Percentiles rank a stretch among this genome's conserved stretches.
Conservation (phyloP, 2,329 filamentous ascomycete species). For the Fusarium buxicola region DNA sequence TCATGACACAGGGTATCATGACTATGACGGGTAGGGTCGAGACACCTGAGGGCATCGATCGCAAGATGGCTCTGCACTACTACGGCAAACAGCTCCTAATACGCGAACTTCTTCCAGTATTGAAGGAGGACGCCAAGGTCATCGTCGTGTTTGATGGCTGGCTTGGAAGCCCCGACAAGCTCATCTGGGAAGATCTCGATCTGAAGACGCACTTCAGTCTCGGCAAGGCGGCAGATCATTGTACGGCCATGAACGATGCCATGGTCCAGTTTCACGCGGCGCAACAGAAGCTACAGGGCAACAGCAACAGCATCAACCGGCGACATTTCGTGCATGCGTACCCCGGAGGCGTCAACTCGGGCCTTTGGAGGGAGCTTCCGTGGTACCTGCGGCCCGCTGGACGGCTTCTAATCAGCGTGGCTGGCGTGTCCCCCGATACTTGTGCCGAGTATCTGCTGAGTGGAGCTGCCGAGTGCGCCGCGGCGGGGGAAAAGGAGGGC, state of each 20-base stretch:
- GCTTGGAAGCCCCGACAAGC: constrained; percentile 47
- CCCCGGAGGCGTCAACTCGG: constrained; percentile 54
- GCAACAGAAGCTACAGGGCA: constrained; percentile 28
- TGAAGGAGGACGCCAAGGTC: constrained; percentile 53
- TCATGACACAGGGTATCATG: constrained; percentile 55
- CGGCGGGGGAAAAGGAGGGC: constrained; percentile 16
- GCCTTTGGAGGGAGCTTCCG: constrained; percentile 47
- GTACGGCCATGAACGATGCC: constrained; percentile 54
- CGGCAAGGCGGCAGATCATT: constrained; percentile 51
- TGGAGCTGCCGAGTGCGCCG: constrained; percentile 30
- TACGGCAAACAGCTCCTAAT: constrained; percentile 59
- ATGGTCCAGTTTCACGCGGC: constrained; percentile 52
- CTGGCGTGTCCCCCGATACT: constrained; percentile 42
- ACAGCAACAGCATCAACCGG: too few species aligned
- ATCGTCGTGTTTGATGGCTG: constrained; percentile 53
- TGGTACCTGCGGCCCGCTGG: constrained; percentile 42
- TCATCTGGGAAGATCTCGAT: constrained; percentile 56
- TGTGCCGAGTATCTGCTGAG: constrained; percentile 47
- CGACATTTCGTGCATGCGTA: constrained; percentile 55
- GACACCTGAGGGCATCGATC: constrained; percentile 58
- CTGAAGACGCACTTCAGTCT: constrained; percentile 52
- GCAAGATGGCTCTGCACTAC: constrained; percentile 59
- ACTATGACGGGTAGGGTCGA: constrained; percentile 52
- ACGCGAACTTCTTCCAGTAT: constrained; percentile 52
- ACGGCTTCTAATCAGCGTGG: constrained; percentile 25